phyloP scores from a whole-genome alignment of 108 stramenopile species.

The Schizochytrium sp. region DNA sequence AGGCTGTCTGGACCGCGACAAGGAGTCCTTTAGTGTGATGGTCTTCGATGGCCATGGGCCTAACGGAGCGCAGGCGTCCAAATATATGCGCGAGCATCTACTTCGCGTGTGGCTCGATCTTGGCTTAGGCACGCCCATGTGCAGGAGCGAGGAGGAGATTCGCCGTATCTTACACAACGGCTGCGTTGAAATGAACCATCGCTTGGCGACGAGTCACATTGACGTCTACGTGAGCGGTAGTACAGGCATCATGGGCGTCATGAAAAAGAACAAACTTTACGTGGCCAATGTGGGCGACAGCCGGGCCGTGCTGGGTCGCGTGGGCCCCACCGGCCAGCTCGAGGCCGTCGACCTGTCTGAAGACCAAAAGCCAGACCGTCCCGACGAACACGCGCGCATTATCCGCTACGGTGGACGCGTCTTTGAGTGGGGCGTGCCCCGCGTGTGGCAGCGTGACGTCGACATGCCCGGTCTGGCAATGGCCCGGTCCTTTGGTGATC shows the following conservation, averaged over 20 bases:
- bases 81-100: not conserved
- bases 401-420: constrained; percentile 35
- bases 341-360: constrained; percentile 38
- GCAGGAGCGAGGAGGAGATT: not conserved
- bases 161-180: not conserved
- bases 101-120: not conserved
- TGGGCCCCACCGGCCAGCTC: not conserved
- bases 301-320: constrained; percentile 70
- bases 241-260: constrained; percentile 76
- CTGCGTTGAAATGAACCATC: constrained; percentile 1
- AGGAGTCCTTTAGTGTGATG: not conserved
- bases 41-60: constrained; percentile 29
- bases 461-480: constrained; percentile 62
- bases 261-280: constrained; percentile 64
- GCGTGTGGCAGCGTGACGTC: constrained; percentile 5
- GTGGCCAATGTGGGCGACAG: constrained; percentile 93
- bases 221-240: constrained; percentile 56
- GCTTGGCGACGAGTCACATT: not conserved
- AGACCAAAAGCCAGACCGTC: constrained; percentile 39
- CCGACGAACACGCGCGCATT: constrained; percentile 41
- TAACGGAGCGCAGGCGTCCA: not conserved
- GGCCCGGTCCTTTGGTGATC: constrained; percentile 87
- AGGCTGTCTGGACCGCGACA: not conserved
- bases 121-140: not conserved
- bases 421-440: constrained; percentile 38